Evolutionary conservation across 306 rosid genomes (phyloP).

Genomic region (Quercus cerris): DNA sequence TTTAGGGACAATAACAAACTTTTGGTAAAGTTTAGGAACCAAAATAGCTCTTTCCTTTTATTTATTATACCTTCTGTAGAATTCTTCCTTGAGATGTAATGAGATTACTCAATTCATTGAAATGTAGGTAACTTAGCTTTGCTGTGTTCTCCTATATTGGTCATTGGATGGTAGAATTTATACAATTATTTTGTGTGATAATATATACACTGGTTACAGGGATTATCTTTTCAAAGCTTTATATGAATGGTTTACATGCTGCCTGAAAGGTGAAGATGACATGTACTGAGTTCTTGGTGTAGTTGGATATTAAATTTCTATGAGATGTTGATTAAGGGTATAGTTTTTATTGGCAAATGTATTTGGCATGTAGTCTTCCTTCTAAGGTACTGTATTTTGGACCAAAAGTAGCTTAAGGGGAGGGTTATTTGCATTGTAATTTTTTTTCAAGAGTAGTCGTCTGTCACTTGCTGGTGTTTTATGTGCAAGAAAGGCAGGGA

Average conservation of each 20-base stretch:
- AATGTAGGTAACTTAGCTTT: no score
- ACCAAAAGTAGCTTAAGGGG: background rate
- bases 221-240: background rate
- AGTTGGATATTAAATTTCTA: conserved; percentile 3
- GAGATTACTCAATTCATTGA: no score
- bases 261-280: conserved; percentile 12
- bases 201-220: background rate
- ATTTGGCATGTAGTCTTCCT: conserved; percentile 1
- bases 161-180: no score
- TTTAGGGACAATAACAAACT: no score
- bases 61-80: no score
- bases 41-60: no score
- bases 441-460: no score
- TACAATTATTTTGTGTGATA: background rate
- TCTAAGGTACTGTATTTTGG: background rate
- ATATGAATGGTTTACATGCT: background rate
- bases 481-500: conserved; percentile 16
- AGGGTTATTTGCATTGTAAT: background rate
- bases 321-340: conserved; percentile 2
- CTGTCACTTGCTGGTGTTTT: conserved; percentile 16
- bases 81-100: no score
- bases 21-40: no score
- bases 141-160: no score
- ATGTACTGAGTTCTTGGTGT: background rate
- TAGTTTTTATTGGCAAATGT: conserved; percentile 7